Evolutionary conservation across 306 rosid genomes (phyloP).

Genomic region (Fragaria ananassa): DNA sequence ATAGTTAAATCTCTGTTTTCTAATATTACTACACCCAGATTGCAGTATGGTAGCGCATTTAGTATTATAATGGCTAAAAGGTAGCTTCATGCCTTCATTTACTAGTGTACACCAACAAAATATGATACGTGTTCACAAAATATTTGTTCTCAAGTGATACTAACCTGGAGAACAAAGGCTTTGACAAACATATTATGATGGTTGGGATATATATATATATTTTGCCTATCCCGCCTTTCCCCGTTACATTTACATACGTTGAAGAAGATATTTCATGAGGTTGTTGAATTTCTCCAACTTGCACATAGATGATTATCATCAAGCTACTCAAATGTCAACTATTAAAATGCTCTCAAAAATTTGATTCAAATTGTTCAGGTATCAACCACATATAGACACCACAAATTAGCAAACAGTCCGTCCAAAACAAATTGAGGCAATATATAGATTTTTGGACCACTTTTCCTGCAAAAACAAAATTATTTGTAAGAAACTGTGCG

Average conservation of each 20-base stretch:
- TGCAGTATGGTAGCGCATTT: no score
- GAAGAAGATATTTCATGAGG: conserved; percentile 21
- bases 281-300: conserved; percentile 15
- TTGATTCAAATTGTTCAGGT: conserved; percentile 31
- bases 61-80: no score
- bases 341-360: conserved; percentile 18
- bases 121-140: no score
- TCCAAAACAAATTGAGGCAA: conserved; percentile 88
- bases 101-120: no score
- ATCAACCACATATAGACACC: conserved; percentile 33
- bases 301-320: conserved; percentile 28
- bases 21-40: no score
- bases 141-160: no score
- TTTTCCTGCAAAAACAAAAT: conserved; percentile 63
- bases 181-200: no score
- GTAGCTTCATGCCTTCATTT: no score
- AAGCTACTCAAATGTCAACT: conserved; percentile 28
- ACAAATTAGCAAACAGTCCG: conserved; percentile 76
- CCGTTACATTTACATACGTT: conserved; percentile 17
- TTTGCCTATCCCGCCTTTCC: no score
- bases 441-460: conserved; percentile 90
- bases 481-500: neutral
- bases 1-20: no score
- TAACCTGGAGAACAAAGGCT: no score
- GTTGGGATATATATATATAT: no score